phyloP scores from a whole-genome alignment of 768 basidiomycete species.

The Suillus alpinus region DNA sequence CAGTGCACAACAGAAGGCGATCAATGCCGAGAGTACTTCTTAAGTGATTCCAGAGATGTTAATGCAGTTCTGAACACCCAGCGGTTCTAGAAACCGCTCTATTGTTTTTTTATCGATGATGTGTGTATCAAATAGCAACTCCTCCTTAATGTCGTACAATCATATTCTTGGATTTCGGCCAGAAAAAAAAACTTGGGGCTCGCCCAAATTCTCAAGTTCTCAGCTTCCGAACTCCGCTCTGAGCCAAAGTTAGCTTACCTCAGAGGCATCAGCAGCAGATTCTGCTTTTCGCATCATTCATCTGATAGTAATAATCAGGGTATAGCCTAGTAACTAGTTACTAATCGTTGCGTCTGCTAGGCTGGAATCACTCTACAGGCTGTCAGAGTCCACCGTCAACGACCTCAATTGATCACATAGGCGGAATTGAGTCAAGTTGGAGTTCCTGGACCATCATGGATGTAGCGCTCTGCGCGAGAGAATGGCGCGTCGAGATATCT shows the following conservation, averaged over 20 bases:
- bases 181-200: background rate
- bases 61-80: background rate
- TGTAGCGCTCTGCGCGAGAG: background rate
- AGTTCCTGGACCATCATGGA: background rate
- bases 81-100: background rate
- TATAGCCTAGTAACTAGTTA: no score
- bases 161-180: background rate
- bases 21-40: slow-evolving; percentile 12
- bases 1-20: slow-evolving; percentile 33
- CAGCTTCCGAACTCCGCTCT: background rate
- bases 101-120: background rate
- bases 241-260: background rate
- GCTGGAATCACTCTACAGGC: no score
- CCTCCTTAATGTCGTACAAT: background rate
- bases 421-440: background rate
- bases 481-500: slow-evolving; percentile 26
- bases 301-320: background rate
- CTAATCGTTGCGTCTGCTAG: no score
- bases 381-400: background rate
- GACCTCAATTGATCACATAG: no score
- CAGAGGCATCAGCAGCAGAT: no score
- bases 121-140: background rate
- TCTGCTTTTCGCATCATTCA: no score
- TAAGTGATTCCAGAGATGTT: slow-evolving; percentile 4
- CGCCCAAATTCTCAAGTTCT: no score